These are phyloP conservation scores for Phylloboletellus chloephorus DNA, from an alignment of 1,284 basidiomycete species.

Conservation along the genomic window DNA sequence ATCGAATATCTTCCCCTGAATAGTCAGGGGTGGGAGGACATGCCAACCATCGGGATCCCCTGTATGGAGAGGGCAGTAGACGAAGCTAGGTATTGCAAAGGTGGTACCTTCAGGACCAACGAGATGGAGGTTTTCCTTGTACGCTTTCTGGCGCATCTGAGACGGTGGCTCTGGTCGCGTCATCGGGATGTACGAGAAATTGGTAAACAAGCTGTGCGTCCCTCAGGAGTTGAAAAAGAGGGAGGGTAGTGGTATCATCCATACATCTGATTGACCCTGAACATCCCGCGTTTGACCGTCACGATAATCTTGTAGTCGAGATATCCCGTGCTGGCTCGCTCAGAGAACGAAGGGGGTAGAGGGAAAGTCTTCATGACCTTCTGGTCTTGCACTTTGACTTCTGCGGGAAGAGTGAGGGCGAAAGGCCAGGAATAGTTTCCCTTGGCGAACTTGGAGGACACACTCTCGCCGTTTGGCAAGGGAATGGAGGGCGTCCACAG, in stretches of 20 bases:
- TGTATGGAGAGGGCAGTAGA: constrained; percentile 1
- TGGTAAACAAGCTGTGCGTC: constrained; percentile 22
- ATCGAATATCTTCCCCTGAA: constrained; percentile 43
- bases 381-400: constrained; percentile 33
- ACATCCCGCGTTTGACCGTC: constrained; percentile 41
- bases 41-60: constrained; percentile 48
- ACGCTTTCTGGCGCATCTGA: constrained; percentile 42
- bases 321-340: constrained; percentile 40
- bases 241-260: constrained; percentile 8
- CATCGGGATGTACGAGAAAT: constrained; percentile 39
- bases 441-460: constrained; percentile 36
- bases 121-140: constrained; percentile 37
- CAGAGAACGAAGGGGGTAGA: constrained; percentile 46
- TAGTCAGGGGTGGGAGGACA: constrained; percentile 31
- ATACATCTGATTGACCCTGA: constrained; percentile 41
- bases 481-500: constrained; percentile 34
- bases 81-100: not conserved
- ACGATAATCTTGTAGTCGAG: constrained; percentile 48
- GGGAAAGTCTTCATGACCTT: constrained; percentile 31
- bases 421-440: constrained; percentile 46
- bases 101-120: constrained; percentile 37
- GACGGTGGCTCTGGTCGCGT: constrained; percentile 42
- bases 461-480: constrained; percentile 20
- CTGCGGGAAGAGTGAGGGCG: constrained; percentile 39
- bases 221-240: not conserved